Evolutionary conservation across 208 protist genomes (phyloP).

Genomic region (Lotmaria passim): DNA sequence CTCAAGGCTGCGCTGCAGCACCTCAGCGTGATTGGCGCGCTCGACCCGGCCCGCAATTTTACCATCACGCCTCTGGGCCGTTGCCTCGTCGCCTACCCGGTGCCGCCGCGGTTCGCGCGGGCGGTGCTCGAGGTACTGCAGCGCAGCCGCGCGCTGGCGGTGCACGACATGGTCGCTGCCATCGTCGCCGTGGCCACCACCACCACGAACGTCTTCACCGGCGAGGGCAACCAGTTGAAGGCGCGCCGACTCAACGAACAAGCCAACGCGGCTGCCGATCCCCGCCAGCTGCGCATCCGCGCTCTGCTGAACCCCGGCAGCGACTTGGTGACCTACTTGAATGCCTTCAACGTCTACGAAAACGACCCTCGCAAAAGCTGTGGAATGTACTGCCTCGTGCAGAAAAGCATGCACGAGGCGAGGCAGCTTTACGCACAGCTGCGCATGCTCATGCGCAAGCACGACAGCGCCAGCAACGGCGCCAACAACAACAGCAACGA

Average conservation of each 20-base stretch:
- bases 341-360: conserved; percentile 74
- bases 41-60: conserved; percentile 51
- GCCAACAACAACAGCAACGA: no score
- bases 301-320: conserved; percentile 81
- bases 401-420: conserved; percentile 87
- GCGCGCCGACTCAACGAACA: conserved; percentile 48
- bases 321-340: conserved; percentile 84
- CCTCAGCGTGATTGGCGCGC: conserved; percentile 76
- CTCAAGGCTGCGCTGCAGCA: conserved; percentile 75
- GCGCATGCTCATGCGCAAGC: conserved; percentile 38
- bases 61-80: conserved; percentile 75
- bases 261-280: conserved; percentile 35
- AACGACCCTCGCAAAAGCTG: conserved; percentile 42
- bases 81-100: conserved; percentile 75
- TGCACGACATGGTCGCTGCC: conserved; percentile 49
- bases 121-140: conserved; percentile 68
- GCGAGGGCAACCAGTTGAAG: conserved; percentile 82
- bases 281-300: conserved; percentile 50
- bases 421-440: conserved; percentile 74
- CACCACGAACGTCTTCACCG: conserved; percentile 83
- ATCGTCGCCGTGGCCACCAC: conserved; percentile 80
- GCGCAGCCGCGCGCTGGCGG: conserved; percentile 18
- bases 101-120: conserved; percentile 86
- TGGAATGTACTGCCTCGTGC: conserved; percentile 74
- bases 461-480: no score